These are phyloP conservation scores for Geotrichum armillariae DNA, from an alignment of 1,139 yeast genomes.

Conservation along the genomic window DNA sequence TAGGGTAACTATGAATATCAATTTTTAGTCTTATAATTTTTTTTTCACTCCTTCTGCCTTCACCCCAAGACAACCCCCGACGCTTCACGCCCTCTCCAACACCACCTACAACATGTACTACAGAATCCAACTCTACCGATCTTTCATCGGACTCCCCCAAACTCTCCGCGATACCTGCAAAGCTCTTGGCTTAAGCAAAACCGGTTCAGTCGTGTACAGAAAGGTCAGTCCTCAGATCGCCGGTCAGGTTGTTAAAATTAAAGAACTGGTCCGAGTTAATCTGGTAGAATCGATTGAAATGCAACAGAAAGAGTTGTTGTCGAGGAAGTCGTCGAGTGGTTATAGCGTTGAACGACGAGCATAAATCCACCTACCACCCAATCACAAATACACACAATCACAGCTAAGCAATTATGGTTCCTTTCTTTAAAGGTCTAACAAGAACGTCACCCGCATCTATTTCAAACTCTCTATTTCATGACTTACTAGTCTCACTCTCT, in stretches of 20 bases:
- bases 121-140: constrained; percentile 75
- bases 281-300: constrained; percentile 49
- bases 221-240: constrained; percentile 77
- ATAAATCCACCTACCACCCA: not conserved
- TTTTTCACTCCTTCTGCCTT: too few relatives aligned
- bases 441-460: too few relatives aligned
- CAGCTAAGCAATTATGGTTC: too few relatives aligned
- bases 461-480: too few relatives aligned
- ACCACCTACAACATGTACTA: constrained; percentile 41
- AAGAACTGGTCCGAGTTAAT: constrained; percentile 87
- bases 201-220: constrained; percentile 75
- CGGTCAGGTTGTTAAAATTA: constrained; percentile 78
- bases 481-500: too few relatives aligned
- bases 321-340: constrained; percentile 19
- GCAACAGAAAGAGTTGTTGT: constrained; percentile 10
- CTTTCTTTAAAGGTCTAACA: too few relatives aligned
- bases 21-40: too few relatives aligned
- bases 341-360: constrained; percentile 14
- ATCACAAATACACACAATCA: too few relatives aligned
- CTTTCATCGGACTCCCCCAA: constrained; percentile 84
- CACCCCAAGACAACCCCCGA: not conserved
- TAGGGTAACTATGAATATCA: too few relatives aligned
- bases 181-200: constrained; percentile 72
- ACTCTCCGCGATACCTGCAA: constrained; percentile 61
- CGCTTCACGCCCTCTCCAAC: not conserved